Percentiles rank a stretch among this genome's conserved stretches.
Conservation (phyloP, 1,284 basidiomycete genomes). For the Ceratobasidium sp. region DNA sequence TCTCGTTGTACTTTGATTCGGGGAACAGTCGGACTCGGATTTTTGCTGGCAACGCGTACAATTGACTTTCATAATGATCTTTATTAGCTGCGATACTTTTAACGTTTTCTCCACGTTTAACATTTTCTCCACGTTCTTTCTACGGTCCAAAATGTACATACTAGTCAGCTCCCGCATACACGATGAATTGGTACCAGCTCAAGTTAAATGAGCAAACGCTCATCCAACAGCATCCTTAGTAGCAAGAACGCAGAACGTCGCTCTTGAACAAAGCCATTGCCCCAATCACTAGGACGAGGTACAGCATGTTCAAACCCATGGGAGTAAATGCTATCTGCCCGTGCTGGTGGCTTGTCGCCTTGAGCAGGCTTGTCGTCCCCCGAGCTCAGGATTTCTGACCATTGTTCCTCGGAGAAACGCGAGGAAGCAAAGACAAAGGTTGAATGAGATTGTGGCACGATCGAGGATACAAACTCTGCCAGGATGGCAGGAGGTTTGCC, state of each 20-base stretch:
- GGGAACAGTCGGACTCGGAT: not conserved
- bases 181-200: not conserved
- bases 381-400: constrained; percentile 25
- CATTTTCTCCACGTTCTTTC: constrained; percentile 3
- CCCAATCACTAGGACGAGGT: constrained; percentile 32
- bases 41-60: not conserved
- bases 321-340: constrained; percentile 17
- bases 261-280: constrained; percentile 34
- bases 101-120: constrained; percentile 8
- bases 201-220: constrained; percentile 21
- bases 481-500: constrained; percentile 41
- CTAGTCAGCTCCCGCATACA: constrained; percentile 30
- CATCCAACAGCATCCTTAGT: constrained; percentile 40
- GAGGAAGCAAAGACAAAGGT: constrained; percentile 16
- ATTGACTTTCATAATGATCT: constrained; percentile 15
- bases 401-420: constrained; percentile 40
- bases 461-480: constrained; percentile 34
- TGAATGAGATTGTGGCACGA: constrained; percentile 38
- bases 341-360: not conserved
- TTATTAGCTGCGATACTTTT: constrained; percentile 34
- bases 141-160: constrained; percentile 32
- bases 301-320: constrained; percentile 37
- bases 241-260: constrained; percentile 38
- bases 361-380: constrained; percentile 2
- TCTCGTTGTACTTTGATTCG: constrained; percentile 28